A percentile compares a stretch with the other conserved stretches of the same genome.
Evolutionary conservation across 805 yeast genomes (phyloP).

Genomic region (Starmerella khaoyaiensis): DNA sequence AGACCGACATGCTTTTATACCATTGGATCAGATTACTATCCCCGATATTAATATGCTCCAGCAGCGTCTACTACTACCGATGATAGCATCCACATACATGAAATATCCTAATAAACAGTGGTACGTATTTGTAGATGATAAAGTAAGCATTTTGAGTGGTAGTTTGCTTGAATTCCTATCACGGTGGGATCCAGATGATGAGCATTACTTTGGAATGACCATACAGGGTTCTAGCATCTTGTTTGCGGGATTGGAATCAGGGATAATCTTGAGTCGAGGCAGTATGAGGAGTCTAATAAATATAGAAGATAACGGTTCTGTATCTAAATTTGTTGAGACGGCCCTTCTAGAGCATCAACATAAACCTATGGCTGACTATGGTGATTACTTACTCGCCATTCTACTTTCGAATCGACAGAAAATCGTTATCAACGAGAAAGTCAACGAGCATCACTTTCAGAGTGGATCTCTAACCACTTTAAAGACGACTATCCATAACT

Average conservation of each 20-base stretch:
- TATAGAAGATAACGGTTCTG: not conserved
- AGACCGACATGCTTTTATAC: slow-evolving; percentile 18
- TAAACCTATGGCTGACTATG: slow-evolving; percentile 19
- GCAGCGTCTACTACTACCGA: slow-evolving; percentile 20
- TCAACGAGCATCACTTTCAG: slow-evolving; percentile 21
- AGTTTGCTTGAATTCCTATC: slow-evolving; percentile 14
- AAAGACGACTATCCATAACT: slow-evolving; percentile 16
- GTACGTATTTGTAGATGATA: slow-evolving; percentile 19
- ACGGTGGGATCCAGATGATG: slow-evolving; percentile 12
- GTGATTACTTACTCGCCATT: slow-evolving; percentile 23
- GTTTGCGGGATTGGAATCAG: slow-evolving; percentile 21
- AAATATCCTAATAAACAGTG: slow-evolving; percentile 19
- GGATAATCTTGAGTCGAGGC: slow-evolving; percentile 18
- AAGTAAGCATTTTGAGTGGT: slow-evolving; percentile 12
- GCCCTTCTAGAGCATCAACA: slow-evolving; percentile 2
- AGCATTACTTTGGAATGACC: slow-evolving; percentile 18
- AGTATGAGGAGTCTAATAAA: slow-evolving; percentile 17
- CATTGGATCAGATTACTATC: slow-evolving; percentile 14
- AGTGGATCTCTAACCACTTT: slow-evolving; percentile 20
- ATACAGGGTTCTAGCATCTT: slow-evolving; percentile 9
- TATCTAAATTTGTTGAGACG: no score
- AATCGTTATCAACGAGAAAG: slow-evolving; percentile 12
- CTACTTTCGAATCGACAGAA: slow-evolving; percentile 13
- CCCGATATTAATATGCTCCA: slow-evolving; percentile 18
- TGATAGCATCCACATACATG: slow-evolving; percentile 21